Evolutionary conservation across 2,329 filamentous ascomycete species (phyloP).

Genomic region (Ophiosphaerella herpotricha): DNA sequence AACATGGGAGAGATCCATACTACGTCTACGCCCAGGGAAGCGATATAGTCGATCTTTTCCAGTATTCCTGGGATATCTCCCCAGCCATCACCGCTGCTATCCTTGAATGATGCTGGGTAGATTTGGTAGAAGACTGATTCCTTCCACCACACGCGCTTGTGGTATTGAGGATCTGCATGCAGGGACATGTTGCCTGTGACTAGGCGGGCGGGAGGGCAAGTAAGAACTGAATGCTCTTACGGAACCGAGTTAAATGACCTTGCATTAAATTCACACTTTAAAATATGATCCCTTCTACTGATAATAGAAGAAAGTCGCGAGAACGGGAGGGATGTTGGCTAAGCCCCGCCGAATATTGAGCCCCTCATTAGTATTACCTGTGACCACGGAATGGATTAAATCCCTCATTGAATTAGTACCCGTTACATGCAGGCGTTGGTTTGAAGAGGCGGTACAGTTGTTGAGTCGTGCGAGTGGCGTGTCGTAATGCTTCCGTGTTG

Average conservation of each 20-base stretch:
- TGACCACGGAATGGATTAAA: too few species aligned
- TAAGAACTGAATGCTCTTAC: too few species aligned
- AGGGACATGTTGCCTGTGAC: conserved; percentile 25
- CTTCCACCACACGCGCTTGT: conserved; percentile 51
- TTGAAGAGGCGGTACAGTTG: conserved; percentile 2
- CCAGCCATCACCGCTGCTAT: conserved; percentile 62
- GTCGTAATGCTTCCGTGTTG: neutral
- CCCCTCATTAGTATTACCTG: too few species aligned
- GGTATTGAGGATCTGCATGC: conserved; percentile 24
- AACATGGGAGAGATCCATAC: conserved; percentile 72
- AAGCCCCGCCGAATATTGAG: too few species aligned
- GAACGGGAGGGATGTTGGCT: too few species aligned
- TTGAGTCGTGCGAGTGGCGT: conserved; percentile 5
- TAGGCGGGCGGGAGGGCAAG: too few species aligned
- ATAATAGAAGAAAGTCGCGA: too few species aligned
- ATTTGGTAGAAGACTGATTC: conserved; percentile 48
- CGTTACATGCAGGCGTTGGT: neutral
- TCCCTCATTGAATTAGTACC: too few species aligned
- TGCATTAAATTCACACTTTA: too few species aligned
- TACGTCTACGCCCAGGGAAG: conserved; percentile 63
- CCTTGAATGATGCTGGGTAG: conserved; percentile 46
- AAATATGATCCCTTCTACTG: too few species aligned
- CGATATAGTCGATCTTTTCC: conserved; percentile 62
- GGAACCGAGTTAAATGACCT: too few species aligned
- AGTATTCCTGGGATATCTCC: conserved; percentile 68